These are phyloP conservation scores for Isochrysis galbana DNA, from an alignment of 78 protist species.

Conservation along the genomic window DNA sequence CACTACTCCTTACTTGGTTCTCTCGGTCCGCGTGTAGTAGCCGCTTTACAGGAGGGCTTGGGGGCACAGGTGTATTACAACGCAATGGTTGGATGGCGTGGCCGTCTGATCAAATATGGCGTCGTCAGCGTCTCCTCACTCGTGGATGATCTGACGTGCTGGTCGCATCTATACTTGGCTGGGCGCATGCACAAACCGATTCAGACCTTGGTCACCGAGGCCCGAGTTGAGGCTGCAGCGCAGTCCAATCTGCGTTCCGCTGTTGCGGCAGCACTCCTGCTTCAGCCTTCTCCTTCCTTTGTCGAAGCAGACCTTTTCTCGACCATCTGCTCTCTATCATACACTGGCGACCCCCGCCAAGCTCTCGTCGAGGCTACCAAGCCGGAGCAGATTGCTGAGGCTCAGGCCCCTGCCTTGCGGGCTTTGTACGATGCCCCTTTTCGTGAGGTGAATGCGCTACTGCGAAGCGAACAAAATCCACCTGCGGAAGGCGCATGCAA, in stretches of 20 bases:
- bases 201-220: not conserved
- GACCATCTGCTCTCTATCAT: not conserved
- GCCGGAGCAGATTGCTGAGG: not conserved
- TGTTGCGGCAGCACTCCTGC: not conserved
- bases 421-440: not conserved
- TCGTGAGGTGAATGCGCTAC: not conserved
- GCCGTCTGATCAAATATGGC: not conserved
- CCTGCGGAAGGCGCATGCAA: no score
- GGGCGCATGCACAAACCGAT: constrained; percentile 20
- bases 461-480: not conserved
- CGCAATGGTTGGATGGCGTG: not conserved
- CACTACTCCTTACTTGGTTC: not conserved
- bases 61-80: constrained; percentile 1
- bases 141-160: not conserved
- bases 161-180: not conserved
- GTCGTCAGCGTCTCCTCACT: not conserved
- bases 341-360: not conserved
- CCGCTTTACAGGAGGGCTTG: not conserved
- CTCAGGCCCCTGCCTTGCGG: not conserved
- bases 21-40: not conserved
- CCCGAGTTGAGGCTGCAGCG: not conserved
- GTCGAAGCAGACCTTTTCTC: not conserved
- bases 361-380: not conserved
- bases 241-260: not conserved
- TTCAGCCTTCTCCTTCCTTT: not conserved